Percentiles rank a stretch among this genome's conserved stretches.
These are phyloP conservation scores for Prunus mongolica DNA, from an alignment of 306 rosid species.

Conservation along the genomic window DNA sequence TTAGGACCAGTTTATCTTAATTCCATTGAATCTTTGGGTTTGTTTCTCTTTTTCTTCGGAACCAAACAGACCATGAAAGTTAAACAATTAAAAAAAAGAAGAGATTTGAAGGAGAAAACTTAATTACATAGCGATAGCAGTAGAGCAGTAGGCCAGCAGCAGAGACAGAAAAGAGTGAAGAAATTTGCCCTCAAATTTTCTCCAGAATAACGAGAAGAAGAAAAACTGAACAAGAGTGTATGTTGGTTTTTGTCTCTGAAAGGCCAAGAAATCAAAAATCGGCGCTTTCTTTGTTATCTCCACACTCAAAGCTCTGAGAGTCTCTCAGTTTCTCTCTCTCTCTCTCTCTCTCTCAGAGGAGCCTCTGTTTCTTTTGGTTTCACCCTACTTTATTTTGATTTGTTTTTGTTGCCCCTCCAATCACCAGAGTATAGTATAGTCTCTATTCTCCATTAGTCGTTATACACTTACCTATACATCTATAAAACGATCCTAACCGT, in stretches of 20 bases:
- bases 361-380: neutral
- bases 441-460: neutral
- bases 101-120: constrained; percentile 1
- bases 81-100: neutral
- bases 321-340: constrained; percentile 2
- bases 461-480: neutral
- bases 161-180: neutral
- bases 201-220: neutral
- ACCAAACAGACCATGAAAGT: constrained; percentile 14
- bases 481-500: constrained; percentile 8
- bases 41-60: neutral
- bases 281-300: constrained; percentile 18
- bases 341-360: neutral
- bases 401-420: constrained; percentile 8
- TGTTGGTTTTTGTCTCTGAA: neutral
- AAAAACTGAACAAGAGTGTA: neutral
- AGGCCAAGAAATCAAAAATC: constrained; percentile 10
- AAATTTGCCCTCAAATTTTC: neutral
- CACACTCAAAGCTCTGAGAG: neutral
- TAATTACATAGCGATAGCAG: constrained; percentile 2
- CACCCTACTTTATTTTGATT: neutral
- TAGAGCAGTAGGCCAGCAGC: neutral
- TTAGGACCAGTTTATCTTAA: neutral
- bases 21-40: neutral
- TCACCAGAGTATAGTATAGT: neutral